Base-by-base conservation (phyloP, 176 grass and related monocot species). In the Eragrostis curvula region DNA sequence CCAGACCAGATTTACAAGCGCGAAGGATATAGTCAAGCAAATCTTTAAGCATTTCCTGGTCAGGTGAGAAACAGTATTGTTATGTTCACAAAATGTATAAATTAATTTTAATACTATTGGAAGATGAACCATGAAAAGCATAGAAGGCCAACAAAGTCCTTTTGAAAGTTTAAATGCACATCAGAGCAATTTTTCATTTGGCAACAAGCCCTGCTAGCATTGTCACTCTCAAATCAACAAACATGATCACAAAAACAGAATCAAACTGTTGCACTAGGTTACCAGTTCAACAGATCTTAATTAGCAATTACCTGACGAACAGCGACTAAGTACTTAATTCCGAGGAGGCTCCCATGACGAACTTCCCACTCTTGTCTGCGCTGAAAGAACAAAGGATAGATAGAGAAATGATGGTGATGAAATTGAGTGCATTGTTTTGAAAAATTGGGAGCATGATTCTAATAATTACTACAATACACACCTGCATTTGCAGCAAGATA, bases 361-460 rank as follows among this genome's bases (percentile, higher is more conserved):
- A 93, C 85, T 92, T 99, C 96, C 96, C 96, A 99, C 79, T 99
- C 96, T 90, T 99, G 96, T 84, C 96, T 99, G 85, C 63, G 87
- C 96, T 99, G 96, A 86, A 93, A 91, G 66, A 93, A 91, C 66
- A 87, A 87, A 94, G n/a, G 86, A 85, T 28, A 84, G 32, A 83
- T 8, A 7, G 18, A 65, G 18, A 64, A 71, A 76, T 51, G 51
- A 23, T 32, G 55, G 61, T 16, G 5, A 62, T 75, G 43, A 81
- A 76, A 67, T 52, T 61, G 47, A 83, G 60, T 68, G 63, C 69
- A 51, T 44, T 39, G 16, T 86, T 88, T 44, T n/a, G 24, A 18
- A 32, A 74, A 74, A 15, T 21, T 56, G 78, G 46, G 39, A 21
- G 7, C 7, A 59, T 44, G 48, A 73, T 30, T 68, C 43, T 77